These are phyloP conservation scores for Oryza officinalis DNA, from an alignment of 176 grass and related monocot genomes.

Conservation along the genomic window DNA sequence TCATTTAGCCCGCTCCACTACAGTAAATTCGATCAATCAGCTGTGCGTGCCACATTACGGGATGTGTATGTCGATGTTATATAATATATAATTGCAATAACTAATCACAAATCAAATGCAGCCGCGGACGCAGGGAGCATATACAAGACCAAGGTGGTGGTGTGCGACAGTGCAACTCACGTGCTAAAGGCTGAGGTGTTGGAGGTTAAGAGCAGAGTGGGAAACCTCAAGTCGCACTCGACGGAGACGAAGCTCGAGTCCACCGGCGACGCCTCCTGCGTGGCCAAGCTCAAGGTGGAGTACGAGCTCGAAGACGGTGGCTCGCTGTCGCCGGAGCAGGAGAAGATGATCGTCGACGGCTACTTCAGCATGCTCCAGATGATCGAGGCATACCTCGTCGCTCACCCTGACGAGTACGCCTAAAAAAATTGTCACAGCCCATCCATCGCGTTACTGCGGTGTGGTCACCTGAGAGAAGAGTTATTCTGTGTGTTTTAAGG, in stretches of 20 bases:
- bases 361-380: not conserved
- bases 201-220: not conserved
- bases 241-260: not conserved
- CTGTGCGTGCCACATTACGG: too few relatives aligned
- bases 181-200: not conserved
- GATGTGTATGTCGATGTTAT: not conserved
- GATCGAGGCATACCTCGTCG: not conserved
- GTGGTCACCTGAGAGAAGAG: too few relatives aligned
- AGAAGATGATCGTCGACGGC: not conserved
- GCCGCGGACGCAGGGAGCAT: not conserved
- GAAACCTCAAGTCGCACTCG: not conserved
- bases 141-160: not conserved
- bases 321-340: not conserved
- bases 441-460: too few relatives aligned
- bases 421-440: not conserved
- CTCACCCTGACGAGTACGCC: not conserved
- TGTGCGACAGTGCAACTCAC: not conserved
- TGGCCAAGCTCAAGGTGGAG: not conserved
- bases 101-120: not conserved
- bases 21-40: too few relatives aligned
- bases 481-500: too few relatives aligned
- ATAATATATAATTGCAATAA: not conserved
- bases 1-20: too few relatives aligned
- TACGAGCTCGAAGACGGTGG: not conserved
- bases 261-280: not conserved